A percentile compares a stretch with the other conserved stretches of the same genome.
These are phyloP conservation scores for Nakazawaea pomicola DNA, from an alignment of 805 yeast genomes.

Conservation along the genomic window DNA sequence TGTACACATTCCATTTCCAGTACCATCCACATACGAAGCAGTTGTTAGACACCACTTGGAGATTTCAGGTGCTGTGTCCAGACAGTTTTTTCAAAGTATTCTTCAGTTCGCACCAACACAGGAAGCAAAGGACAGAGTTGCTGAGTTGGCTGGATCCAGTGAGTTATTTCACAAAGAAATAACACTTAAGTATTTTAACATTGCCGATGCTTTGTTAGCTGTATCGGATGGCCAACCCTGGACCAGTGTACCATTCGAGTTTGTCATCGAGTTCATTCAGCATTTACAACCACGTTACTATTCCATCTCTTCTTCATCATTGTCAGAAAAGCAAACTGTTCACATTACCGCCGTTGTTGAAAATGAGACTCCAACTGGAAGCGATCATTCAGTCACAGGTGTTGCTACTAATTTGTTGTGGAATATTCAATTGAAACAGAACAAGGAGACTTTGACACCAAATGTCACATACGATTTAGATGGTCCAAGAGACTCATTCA, in stretches of 20 bases:
- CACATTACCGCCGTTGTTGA: slow-evolving; percentile 94
- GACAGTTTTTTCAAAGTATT: slow-evolving; percentile 72
- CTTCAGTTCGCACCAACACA: slow-evolving; percentile 78
- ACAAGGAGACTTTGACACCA: slow-evolving; percentile 37
- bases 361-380: slow-evolving; percentile 34
- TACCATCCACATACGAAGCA: slow-evolving; percentile 87
- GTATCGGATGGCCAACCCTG: slow-evolving; percentile 67
- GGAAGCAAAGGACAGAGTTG: slow-evolving; percentile 43
- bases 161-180: slow-evolving; percentile 61
- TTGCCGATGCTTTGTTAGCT: slow-evolving; percentile 66
- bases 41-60: slow-evolving; percentile 83
- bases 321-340: slow-evolving; percentile 66
- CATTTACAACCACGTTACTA: slow-evolving; percentile 92
- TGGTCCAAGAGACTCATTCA: slow-evolving; percentile 74
- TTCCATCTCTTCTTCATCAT: slow-evolving; percentile 88
- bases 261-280: slow-evolving; percentile 74
- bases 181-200: slow-evolving; percentile 54
- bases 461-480: slow-evolving; percentile 59
- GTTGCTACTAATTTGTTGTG: slow-evolving; percentile 87
- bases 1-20: slow-evolving; percentile 49
- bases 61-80: slow-evolving; percentile 88
- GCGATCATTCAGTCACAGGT: slow-evolving; percentile 55
- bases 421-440: slow-evolving; percentile 59
- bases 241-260: slow-evolving; percentile 76
- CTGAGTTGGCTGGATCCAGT: slow-evolving; percentile 62